Percentiles rank a stretch among this genome's conserved stretches.
Evolutionary conservation across 1,284 basidiomycete species (phyloP).

Genomic region (Stygiomarasmius scandens): DNA sequence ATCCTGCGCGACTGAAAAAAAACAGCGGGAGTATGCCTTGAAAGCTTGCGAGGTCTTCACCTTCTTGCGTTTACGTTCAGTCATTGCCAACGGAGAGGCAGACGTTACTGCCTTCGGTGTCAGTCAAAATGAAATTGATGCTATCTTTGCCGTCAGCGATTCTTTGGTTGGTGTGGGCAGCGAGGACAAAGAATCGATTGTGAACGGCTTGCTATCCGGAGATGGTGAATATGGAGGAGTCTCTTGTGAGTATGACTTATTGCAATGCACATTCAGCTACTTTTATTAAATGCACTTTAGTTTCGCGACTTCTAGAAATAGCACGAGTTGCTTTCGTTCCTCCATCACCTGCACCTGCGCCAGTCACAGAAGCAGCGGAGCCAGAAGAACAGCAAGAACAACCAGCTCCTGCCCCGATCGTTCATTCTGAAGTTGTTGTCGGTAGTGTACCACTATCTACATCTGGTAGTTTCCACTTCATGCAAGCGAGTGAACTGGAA

Average conservation of each 20-base stretch:
- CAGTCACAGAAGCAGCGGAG: conserved; percentile 22
- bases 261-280: too few species aligned
- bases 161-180: conserved; percentile 56
- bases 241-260: conserved; percentile 49
- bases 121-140: conserved; percentile 53
- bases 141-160: conserved; percentile 54
- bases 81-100: conserved; percentile 52
- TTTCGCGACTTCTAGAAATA: conserved; percentile 60
- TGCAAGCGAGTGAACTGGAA: conserved; percentile 78
- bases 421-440: conserved; percentile 38
- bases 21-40: conserved; percentile 20
- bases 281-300: too few species aligned
- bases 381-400: conserved; percentile 22
- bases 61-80: conserved; percentile 65
- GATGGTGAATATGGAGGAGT: conserved; percentile 61
- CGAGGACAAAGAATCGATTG: conserved; percentile 48
- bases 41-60: conserved; percentile 58
- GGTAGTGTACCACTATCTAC: conserved; percentile 37
- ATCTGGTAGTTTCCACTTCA: conserved; percentile 69
- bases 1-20: not conserved
- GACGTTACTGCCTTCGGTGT: conserved; percentile 47
- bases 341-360: conserved; percentile 35
- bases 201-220: conserved; percentile 58
- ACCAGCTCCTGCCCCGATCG: conserved; percentile 14
- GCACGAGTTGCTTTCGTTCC: conserved; percentile 54